These are phyloP conservation scores for Fomitopsis pulvina DNA, from an alignment of 768 basidiomycete genomes.

Conservation along the genomic window DNA sequence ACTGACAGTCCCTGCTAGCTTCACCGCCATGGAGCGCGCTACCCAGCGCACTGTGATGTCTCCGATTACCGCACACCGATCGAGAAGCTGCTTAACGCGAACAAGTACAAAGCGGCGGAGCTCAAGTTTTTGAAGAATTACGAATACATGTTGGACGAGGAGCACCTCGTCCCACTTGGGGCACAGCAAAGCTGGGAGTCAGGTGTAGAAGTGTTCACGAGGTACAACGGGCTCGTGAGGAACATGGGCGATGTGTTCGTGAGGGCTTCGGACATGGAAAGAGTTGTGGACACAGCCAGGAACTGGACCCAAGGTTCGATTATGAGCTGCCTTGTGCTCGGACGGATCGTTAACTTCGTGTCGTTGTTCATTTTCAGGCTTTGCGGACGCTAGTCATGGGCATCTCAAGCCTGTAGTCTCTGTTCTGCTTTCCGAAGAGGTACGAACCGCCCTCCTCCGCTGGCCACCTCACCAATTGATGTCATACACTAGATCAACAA, in stretches of 20 bases:
- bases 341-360: no score
- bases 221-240: conserved; percentile 46
- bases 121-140: conserved; percentile 55
- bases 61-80: conserved; percentile 40
- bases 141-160: conserved; percentile 48
- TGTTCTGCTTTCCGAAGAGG: conserved; percentile 50
- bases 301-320: conserved; percentile 67
- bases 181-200: conserved; percentile 52
- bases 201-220: conserved; percentile 42
- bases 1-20: conserved; percentile 36
- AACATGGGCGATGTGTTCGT: conserved; percentile 44
- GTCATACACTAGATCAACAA: conserved; percentile 38
- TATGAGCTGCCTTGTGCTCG: no score
- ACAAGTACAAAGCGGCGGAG: conserved; percentile 34
- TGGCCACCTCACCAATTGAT: background rate
- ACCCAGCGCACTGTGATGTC: conserved; percentile 50
- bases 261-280: conserved; percentile 40
- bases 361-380: no score
- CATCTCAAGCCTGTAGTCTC: conserved; percentile 41
- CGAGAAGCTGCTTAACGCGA: conserved; percentile 43
- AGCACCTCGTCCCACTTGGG: conserved; percentile 61
- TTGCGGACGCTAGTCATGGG: conserved; percentile 44
- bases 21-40: conserved; percentile 77
- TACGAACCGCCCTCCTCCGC: conserved; percentile 20
- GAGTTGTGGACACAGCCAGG: conserved; percentile 60